phyloP scores from a whole-genome alignment of 352 stramenopile genomes.

The Pythium periplocum region DNA sequence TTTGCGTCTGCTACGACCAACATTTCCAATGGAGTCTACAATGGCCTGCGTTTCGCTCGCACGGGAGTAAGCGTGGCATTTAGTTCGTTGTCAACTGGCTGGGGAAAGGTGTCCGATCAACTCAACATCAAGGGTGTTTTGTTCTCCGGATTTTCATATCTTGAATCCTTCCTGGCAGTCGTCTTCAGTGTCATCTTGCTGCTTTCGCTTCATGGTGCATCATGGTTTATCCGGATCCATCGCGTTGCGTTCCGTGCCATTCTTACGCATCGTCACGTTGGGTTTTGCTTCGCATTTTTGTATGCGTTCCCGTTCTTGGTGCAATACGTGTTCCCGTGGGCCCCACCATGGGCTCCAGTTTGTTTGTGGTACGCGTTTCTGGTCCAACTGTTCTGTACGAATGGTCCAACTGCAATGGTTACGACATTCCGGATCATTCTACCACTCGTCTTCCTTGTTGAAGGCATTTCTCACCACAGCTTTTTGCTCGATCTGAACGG shows the following conservation, averaged over 20 bases:
- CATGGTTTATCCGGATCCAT: slow-evolving; percentile 78
- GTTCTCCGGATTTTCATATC: slow-evolving; percentile 34
- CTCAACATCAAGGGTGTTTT: slow-evolving; percentile 47
- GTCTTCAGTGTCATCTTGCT: slow-evolving; percentile 65
- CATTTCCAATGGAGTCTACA: no score
- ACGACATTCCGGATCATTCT: slow-evolving; percentile 82
- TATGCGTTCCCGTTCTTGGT: slow-evolving; percentile 86
- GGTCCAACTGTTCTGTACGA: slow-evolving; percentile 84
- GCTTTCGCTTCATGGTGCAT: slow-evolving; percentile 59
- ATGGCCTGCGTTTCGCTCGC: no score
- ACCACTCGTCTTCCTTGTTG: slow-evolving; percentile 79
- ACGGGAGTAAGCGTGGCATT: no score
- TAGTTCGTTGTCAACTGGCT: slow-evolving; percentile 2
- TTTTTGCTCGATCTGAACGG: slow-evolving; percentile 88
- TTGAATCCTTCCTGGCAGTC: slow-evolving; percentile 62
- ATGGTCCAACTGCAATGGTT: slow-evolving; percentile 77
- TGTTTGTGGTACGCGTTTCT: slow-evolving; percentile 90
- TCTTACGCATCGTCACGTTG: slow-evolving; percentile 79
- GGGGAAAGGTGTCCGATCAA: slow-evolving; percentile 19
- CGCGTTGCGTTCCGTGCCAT: slow-evolving; percentile 78
- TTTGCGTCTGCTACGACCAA: no score
- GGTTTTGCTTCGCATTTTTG: slow-evolving; percentile 83
- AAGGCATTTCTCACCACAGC: slow-evolving; percentile 86
- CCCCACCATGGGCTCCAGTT: slow-evolving; percentile 81
- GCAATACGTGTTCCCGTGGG: slow-evolving; percentile 86